Percentiles rank a stretch among this genome's conserved stretches.
phyloP scores from a whole-genome alignment of 2,329 filamentous ascomycete species.

The Sporothrix globosa region DNA sequence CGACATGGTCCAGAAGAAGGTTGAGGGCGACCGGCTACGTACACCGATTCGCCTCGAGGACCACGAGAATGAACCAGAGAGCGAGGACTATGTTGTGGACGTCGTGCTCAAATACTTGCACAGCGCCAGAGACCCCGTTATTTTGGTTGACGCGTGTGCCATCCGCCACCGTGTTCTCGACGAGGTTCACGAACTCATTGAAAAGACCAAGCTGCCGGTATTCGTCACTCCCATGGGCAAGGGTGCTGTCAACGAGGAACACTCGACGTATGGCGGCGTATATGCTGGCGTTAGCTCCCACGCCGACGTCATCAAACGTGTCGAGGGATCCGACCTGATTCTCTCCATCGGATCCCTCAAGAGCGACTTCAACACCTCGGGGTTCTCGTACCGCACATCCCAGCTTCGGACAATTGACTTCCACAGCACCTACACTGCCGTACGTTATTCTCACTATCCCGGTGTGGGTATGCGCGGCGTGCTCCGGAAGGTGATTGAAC shows the following conservation, averaged over 20 bases:
- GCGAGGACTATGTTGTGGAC: slow-evolving; percentile 81
- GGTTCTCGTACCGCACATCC: slow-evolving; percentile 78
- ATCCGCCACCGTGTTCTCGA: slow-evolving; percentile 73
- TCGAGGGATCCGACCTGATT: slow-evolving; percentile 72
- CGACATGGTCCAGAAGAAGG: slow-evolving; percentile 75
- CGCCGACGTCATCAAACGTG: slow-evolving; percentile 62
- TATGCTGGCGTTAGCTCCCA: slow-evolving; percentile 80
- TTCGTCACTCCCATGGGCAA: slow-evolving; percentile 94
- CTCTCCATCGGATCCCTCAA: slow-evolving; percentile 68
- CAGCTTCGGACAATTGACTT: slow-evolving; percentile 80
- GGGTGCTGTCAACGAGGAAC: slow-evolving; percentile 75
- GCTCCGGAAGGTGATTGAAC: slow-evolving; percentile 68
- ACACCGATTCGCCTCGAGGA: slow-evolving; percentile 69
- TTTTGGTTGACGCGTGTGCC: slow-evolving; percentile 82
- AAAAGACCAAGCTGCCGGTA: slow-evolving; percentile 74
- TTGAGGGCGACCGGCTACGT: slow-evolving; percentile 73
- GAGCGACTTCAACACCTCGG: slow-evolving; percentile 80
- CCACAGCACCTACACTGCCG: slow-evolving; percentile 71
- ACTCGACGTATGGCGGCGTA: slow-evolving; percentile 78
- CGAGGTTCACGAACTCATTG: slow-evolving; percentile 72
- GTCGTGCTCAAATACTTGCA: slow-evolving; percentile 71
- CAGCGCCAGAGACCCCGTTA: slow-evolving; percentile 70
- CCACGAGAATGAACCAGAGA: slow-evolving; percentile 67
- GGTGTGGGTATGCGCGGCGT: slow-evolving; percentile 78
- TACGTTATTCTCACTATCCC: slow-evolving; percentile 78